Percentiles rank a stretch among this genome's conserved stretches.
These are phyloP conservation scores for Acorus gramineus DNA, from an alignment of 106 monocot genomes.

Conservation along the genomic window DNA sequence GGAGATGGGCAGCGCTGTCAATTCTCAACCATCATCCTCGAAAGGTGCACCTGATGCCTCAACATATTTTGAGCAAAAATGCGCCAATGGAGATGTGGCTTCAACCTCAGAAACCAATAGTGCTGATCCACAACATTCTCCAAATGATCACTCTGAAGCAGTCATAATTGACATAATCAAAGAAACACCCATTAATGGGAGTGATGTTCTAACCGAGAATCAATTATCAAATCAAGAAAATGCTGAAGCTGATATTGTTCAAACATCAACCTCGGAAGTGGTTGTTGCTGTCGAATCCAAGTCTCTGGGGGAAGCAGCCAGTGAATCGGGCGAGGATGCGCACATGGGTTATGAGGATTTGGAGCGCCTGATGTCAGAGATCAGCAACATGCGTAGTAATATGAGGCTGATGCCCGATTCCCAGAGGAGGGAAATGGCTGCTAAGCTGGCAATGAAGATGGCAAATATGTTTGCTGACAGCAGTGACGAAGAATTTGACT, in stretches of 20 bases:
- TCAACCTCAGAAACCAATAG: neutral
- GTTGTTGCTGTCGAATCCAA: conserved; percentile 5
- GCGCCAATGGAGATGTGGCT: neutral
- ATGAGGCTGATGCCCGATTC: conserved; percentile 94
- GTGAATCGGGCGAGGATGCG: conserved; percentile 16
- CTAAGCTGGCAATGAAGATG: conserved; percentile 88
- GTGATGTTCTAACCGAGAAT: neutral
- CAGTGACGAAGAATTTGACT: conserved; percentile 44
- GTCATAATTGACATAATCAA: neutral
- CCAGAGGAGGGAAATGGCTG: conserved; percentile 88
- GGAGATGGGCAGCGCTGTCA: too few species aligned
- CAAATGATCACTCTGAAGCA: conserved; percentile 1
- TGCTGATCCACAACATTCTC: conserved; percentile 7
- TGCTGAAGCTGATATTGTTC: neutral
- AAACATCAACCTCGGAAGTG: conserved; percentile 2
- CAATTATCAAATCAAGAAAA: conserved; percentile 8
- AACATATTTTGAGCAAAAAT: too few species aligned
- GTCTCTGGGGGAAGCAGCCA: neutral
- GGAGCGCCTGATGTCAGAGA: conserved; percentile 76
- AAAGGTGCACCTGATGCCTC: too few species aligned
- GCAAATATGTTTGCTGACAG: conserved; percentile 75
- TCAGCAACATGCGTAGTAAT: conserved; percentile 64
- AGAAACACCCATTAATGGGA: neutral
- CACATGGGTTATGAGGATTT: conserved; percentile 52
- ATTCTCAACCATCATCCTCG: too few species aligned